Base-by-base conservation (phyloP, 2,329 filamentous ascomycete genomes). In the Xylaria sp. region DNA sequence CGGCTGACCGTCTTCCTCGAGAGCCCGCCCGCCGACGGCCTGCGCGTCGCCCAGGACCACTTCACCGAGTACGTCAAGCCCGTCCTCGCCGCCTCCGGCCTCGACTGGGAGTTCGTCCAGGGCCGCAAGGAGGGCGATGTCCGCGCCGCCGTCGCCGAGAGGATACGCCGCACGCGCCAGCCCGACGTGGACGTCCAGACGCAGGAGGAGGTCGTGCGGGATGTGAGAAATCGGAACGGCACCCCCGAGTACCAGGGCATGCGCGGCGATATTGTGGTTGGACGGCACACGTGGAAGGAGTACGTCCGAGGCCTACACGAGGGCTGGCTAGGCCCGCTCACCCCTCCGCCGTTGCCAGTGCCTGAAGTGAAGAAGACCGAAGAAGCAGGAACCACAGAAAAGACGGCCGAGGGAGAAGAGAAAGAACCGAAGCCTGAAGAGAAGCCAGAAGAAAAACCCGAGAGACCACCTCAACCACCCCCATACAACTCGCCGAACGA, bases 1-100 rank as follows among this genome's bases (percentile, higher is more conserved):
- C 91, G 88, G 68, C 78, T 99, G 60, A 94, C 92, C 37, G 83
- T 99, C 52, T 94, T 91, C 72, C 79, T 99, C 49, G 86, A 90
- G 58, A 88, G 89, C 3, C 92, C 94, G 5, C 94, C 94, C 0
- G 91, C 88, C 11, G 93, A 97, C 73, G 88, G 91, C 4, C 76
- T 97, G 49, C 84, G 92, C 52, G 75, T 84, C 39, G 90, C 92
- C n/a, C 89, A 96, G 65, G 92, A 97, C 63, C 92, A 97, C 74
- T 99, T 96, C 73, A 88, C 92, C 67, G 91, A 96, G 71, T 99
- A 97, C 69, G 84, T 97, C 40, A 97, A 97, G 78, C 94, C 94
- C 1, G 83, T 99, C 21, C 76, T 99, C 38, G 90, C 94, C 3
- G 89, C 91, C 2, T 93, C 91, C 1, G 92, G 92, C 0, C 76